Base-by-base conservation (phyloP, 768 basidiomycete genomes). In the Tubosaeta brunneosetosa region DNA sequence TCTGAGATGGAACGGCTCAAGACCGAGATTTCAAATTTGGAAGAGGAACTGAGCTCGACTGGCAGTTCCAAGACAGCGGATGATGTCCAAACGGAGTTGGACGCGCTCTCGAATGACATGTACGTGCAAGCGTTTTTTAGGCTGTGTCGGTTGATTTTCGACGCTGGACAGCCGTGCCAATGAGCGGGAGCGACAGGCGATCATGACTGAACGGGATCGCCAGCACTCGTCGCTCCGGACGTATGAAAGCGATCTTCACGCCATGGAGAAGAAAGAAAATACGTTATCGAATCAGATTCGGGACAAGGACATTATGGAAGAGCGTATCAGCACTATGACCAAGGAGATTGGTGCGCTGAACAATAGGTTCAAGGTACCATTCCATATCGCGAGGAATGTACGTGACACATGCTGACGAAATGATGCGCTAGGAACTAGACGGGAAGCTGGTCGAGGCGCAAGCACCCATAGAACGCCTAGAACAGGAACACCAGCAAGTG, bases 21-120 rank as follows among this genome's bases (percentile, higher is more conserved):
- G 48, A 71, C 77, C 38, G 90, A 93, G 36, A 79, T 87, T 42
- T 55, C 66, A 9, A 71, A 74, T 44, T 72, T 93, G 42, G 91
- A 97, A 67, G 71, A 72, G 44, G 82, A 88, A 44, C 77, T 99
- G 14, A 71, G 77, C 17, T 70, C 78, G 7, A 84, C 84, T 2
- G 94, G 94, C 2, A 87, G 86, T 32, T 79, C 81, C 13, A 90
- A 84, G 68, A 93, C 94, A 1, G 80, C 82, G 1, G 89, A 92
- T 43, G 93, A 94, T 44, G 86, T 97, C 14, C 88, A 97, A 66
- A 71, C 60, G 25, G 86, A 97, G 62, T 74, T 97, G 6, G 82
- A 87, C 50, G 69, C 71, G 2, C 65, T 94, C 22, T 74, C 77
- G 1, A 72, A 71, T 14, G 76, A 86, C 55, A 74, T 51, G 50